These are phyloP conservation scores for Starmerella etchellsii DNA, from an alignment of 805 yeast species.

Conservation along the genomic window DNA sequence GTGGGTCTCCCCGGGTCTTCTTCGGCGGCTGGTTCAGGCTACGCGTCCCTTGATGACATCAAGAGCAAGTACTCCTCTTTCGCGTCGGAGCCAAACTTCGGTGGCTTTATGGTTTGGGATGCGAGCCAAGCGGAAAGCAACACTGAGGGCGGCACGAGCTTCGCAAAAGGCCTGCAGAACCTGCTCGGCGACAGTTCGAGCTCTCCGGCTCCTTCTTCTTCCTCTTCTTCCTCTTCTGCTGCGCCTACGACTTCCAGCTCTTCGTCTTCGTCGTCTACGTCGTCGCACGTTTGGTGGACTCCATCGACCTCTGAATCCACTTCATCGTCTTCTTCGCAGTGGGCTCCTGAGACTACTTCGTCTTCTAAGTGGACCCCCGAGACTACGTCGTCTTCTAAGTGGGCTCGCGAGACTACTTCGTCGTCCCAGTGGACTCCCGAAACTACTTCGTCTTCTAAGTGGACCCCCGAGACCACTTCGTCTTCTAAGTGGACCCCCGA, in stretches of 20 bases:
- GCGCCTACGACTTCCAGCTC: neutral
- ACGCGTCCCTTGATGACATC: slow-evolving; percentile 31
- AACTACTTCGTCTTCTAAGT: neutral
- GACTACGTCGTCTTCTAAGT: neutral
- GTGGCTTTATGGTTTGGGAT: slow-evolving; percentile 80
- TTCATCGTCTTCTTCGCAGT: too few relatives aligned
- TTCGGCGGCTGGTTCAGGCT: slow-evolving; percentile 44
- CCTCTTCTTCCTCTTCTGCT: slow-evolving; percentile 3
- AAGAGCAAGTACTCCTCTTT: slow-evolving; percentile 20
- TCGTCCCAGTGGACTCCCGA: neutral
- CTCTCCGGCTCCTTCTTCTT: slow-evolving; percentile 8
- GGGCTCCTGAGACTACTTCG: too few relatives aligned
- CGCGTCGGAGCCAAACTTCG: slow-evolving; percentile 35
- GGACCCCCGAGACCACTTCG: too few relatives aligned
- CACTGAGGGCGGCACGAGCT: slow-evolving; percentile 35
- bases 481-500: too few relatives aligned
- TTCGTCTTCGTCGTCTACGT: neutral
- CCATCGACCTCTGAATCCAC: too few relatives aligned
- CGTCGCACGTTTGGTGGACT: neutral
- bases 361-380: too few relatives aligned
- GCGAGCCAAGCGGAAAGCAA: slow-evolving; percentile 47
- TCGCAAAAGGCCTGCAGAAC: slow-evolving; percentile 34
- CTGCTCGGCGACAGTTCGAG: slow-evolving; percentile 27
- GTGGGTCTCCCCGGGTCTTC: slow-evolving; percentile 63
- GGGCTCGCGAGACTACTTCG: neutral